Evolutionary conservation across 306 rosid genomes (phyloP).

Genomic region (Trifolium subterraneum): DNA sequence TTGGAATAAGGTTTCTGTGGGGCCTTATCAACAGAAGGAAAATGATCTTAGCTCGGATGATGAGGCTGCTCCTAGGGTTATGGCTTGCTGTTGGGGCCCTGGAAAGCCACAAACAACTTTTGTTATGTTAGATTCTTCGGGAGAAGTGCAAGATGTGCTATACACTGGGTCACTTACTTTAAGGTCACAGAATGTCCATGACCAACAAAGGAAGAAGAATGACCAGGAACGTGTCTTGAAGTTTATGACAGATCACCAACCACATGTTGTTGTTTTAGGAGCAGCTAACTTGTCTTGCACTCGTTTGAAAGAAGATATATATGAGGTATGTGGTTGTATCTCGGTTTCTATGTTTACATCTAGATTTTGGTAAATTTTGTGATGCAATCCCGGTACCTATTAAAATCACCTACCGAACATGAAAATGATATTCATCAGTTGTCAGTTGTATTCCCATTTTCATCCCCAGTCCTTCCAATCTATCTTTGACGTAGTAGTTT

Average conservation of each 20-base stretch:
- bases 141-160: constrained; percentile 94
- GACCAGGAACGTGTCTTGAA: constrained; percentile 93
- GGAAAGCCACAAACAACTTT: constrained; percentile 97
- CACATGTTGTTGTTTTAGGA: constrained; percentile 95
- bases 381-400: constrained; percentile 9
- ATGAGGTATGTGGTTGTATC: constrained; percentile 93
- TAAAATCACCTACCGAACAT: constrained; percentile 16
- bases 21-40: constrained; percentile 93
- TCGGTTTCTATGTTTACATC: constrained; percentile 31
- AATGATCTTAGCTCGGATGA: constrained; percentile 82
- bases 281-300: constrained; percentile 92
- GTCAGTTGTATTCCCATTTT: not conserved
- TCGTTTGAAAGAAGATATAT: constrained; percentile 91
- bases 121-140: constrained; percentile 94
- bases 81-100: constrained; percentile 99
- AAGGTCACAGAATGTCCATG: constrained; percentile 78
- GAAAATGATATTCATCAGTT: constrained; percentile 9
- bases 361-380: constrained; percentile 21
- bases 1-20: constrained; percentile 92
- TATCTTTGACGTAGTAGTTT: constrained; percentile 17
- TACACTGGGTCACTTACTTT: constrained; percentile 85
- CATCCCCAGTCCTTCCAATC: constrained; percentile 2
- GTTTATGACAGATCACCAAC: constrained; percentile 99
- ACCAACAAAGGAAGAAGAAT: constrained; percentile 90
- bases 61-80: constrained; percentile 95